Evolutionary conservation across 2,329 filamentous ascomycete genomes (phyloP), one percentile per base, ranked within the genome.

Genomic region (Colletotrichum agaves): DNA sequence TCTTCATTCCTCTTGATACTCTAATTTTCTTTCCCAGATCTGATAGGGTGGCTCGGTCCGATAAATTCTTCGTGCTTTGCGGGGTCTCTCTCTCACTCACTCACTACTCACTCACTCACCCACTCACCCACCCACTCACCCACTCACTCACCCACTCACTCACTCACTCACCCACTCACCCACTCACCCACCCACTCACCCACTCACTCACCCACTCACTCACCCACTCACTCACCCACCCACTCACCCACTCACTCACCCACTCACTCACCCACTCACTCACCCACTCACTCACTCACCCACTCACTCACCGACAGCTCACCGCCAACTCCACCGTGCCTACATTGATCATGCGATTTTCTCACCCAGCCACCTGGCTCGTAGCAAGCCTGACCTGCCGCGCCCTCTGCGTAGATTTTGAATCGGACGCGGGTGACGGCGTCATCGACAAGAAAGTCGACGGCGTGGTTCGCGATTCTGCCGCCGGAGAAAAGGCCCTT

Each of bases 341-440:
- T 11, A 37, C 13, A 13, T 7, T 44, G 3, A 37, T 7, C 37
- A 69, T 69, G 67, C 41, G 39, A 57, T 3, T 63, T 19, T 44
- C 43, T 50, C 44, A 64, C 21, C 4, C 33, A 2, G 17, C 31
- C 33, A 5, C 15, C 11, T 46, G 52, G 57, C 27, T 60, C 2
- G 39, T 52, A 35, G 23, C 12, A 0, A 35, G 41, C 5, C 37
- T 67, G 3, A 27, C 10, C 7, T 43, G 19, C 15, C 19, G 55
- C 7, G 23, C 6, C 7, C 1, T 49, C 0, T 37, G 19, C 5
- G 49, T 27, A 19, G 31, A 10, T 3, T 1, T 17, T 2, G 27
- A 31, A 4, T 3, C 11, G 3, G 41, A 56, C 0, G 1, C 12
- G 6, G 35, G 5, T 0, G 15, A 13, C 2, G 33, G 8, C 2